These are phyloP conservation scores for Neospora caninum DNA, from an alignment of 169 alveolate species.

Conservation along the genomic window DNA sequence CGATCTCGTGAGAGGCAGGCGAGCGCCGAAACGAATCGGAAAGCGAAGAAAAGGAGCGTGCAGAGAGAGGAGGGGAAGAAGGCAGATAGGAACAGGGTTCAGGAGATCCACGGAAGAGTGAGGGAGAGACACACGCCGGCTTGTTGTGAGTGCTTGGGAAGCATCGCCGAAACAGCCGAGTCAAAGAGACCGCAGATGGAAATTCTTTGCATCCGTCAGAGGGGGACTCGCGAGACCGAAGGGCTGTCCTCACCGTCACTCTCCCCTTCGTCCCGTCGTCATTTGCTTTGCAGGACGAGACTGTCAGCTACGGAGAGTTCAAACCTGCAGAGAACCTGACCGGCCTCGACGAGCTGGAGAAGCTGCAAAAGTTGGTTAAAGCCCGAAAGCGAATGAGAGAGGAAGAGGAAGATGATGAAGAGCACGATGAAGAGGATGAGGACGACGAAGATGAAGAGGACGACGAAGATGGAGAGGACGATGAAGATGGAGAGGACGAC, in stretches of 20 bases:
- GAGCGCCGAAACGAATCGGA: no score
- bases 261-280: no score
- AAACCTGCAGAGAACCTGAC: not conserved
- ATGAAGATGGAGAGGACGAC: not conserved
- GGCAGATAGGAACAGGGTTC: not conserved
- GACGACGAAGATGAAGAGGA: not conserved
- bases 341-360: slow-evolving; percentile 23
- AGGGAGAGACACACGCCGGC: no score
- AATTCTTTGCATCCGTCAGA: no score
- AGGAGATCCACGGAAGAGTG: not conserved
- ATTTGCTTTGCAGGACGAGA: not conserved
- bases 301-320: not conserved
- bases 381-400: not conserved
- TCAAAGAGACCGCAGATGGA: no score
- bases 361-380: slow-evolving; percentile 2
- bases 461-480: slow-evolving; percentile 4
- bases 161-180: no score
- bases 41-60: no score
- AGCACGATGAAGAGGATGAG: not conserved
- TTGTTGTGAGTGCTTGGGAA: no score
- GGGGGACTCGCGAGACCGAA: no score
- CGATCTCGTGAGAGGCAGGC: no score
- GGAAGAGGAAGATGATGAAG: not conserved
- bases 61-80: not conserved
- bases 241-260: no score